A percentile compares a stretch with the other conserved stretches of the same genome.
These are phyloP conservation scores for Calonectria montana DNA, from an alignment of 2,329 filamentous ascomycete genomes.

Conservation along the genomic window DNA sequence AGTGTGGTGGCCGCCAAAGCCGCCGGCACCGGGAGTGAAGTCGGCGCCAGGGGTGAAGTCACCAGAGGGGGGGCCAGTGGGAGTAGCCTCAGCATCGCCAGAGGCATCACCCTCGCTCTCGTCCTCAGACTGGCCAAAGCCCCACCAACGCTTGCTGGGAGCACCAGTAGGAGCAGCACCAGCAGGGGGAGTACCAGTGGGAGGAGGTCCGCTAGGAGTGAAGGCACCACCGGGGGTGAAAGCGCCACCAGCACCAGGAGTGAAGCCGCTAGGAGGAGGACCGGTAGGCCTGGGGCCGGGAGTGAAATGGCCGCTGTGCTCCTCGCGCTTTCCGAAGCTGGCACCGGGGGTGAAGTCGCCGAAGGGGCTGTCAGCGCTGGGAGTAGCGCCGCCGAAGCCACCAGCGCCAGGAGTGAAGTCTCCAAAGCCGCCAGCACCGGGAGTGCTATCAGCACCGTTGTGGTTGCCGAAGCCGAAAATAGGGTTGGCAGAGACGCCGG, in stretches of 20 bases:
- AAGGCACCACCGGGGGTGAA: background rate
- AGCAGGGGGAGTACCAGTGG: constrained; percentile 6
- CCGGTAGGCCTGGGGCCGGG: constrained; percentile 29
- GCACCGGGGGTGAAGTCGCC: background rate
- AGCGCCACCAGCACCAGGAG: constrained; percentile 12
- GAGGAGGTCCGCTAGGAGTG: background rate
- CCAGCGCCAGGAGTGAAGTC: constrained; percentile 10
- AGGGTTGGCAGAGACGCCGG: constrained; percentile 30
- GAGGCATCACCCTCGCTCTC: background rate
- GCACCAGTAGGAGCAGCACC: constrained; percentile 10
- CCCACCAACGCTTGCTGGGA: constrained; percentile 12
- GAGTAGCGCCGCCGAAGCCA: background rate
- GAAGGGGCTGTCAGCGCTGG: background rate
- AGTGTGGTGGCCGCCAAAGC: background rate
- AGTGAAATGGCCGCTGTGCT: constrained; percentile 9
- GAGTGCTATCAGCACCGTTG: background rate
- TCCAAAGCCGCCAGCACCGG: background rate
- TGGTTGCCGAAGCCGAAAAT: constrained; percentile 27
- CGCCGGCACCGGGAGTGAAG: background rate
- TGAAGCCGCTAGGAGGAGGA: background rate
- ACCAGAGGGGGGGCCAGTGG: constrained; percentile 2
- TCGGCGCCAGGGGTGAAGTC: background rate
- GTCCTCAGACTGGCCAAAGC: background rate
- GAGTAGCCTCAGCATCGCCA: background rate
- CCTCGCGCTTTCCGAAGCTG: too few relatives aligned